Conservation (phyloP, 768 basidiomycete genomes). For the Crepidotus variabilis region DNA sequence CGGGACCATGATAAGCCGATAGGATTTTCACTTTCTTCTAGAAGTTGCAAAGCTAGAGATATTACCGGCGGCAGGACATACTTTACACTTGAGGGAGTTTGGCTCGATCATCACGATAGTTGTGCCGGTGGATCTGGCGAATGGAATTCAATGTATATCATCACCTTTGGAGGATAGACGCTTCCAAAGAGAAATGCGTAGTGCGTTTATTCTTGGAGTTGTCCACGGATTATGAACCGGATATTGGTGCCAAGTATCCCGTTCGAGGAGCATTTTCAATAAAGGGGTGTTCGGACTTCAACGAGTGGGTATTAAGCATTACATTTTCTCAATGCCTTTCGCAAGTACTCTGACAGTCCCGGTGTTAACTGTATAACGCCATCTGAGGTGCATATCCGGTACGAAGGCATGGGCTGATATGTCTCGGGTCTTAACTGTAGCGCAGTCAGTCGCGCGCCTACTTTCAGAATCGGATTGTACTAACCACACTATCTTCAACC, state of each 20-base stretch:
- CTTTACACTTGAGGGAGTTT: not conserved
- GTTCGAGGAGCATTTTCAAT: too few relatives aligned
- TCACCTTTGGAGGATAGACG: too few relatives aligned
- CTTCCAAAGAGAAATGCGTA: not conserved
- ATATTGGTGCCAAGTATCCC: too few relatives aligned
- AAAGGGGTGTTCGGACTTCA: too few relatives aligned
- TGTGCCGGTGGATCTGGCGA: not conserved
- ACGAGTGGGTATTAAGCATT: not conserved
- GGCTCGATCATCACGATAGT: not conserved
- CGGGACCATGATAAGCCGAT: too few relatives aligned
- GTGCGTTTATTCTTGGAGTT: not conserved
- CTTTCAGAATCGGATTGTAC: conserved; percentile 10
- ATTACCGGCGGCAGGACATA: not conserved
- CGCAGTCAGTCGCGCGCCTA: not conserved
- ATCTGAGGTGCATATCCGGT: conserved; percentile 74
- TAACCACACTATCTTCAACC: conserved; percentile 64
- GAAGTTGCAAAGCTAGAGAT: not conserved
- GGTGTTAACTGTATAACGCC: conserved; percentile 68
- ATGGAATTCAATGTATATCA: not conserved
- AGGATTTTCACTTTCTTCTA: not conserved
- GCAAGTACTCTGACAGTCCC: conserved; percentile 52
- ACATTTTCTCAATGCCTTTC: not conserved
- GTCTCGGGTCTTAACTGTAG: conserved; percentile 62
- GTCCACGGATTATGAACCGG: not conserved
- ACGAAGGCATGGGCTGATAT: conserved; percentile 82